phyloP scores from a whole-genome alignment of 2,329 filamentous ascomycete genomes.

The Onygenales sp. region DNA sequence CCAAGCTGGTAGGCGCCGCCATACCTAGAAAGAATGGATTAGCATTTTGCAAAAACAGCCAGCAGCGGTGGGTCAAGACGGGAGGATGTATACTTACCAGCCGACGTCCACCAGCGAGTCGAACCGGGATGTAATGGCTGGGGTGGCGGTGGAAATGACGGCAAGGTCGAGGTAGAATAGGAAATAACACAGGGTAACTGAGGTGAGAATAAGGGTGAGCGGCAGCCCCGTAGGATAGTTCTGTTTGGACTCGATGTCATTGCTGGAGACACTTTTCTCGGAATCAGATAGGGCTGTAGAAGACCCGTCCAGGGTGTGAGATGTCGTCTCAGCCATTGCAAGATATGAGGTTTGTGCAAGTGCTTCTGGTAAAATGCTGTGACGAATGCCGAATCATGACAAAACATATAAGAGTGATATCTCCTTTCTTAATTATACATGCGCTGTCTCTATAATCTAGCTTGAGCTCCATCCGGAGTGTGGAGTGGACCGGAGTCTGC shows the following conservation, averaged over 20 bases:
- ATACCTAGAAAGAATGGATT: not conserved
- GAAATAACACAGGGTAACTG: conserved; percentile 17
- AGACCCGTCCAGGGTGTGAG: not conserved
- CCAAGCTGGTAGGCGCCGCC: conserved; percentile 8
- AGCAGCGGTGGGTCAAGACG: not conserved
- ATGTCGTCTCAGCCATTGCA: not conserved
- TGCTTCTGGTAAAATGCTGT: not conserved
- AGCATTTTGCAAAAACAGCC: not conserved
- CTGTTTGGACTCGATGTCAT: conserved; percentile 11
- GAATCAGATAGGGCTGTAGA: not conserved
- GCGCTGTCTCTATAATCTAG: not conserved
- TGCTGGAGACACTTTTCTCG: conserved; percentile 6
- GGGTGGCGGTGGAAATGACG: conserved; percentile 15
- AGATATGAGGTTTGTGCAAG: not conserved
- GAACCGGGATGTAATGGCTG: conserved; percentile 17
- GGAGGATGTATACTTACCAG: conserved; percentile 16
- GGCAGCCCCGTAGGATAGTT: conserved; percentile 13
- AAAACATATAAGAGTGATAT: not conserved
- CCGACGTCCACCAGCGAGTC: conserved; percentile 17
- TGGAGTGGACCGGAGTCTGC: not conserved
- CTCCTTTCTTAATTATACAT: not conserved
- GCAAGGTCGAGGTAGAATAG: conserved; percentile 17
- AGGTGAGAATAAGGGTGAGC: conserved; percentile 14
- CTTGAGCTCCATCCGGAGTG: not conserved
- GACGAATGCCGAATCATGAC: not conserved